Evolutionary conservation across 2,329 filamentous ascomycete genomes (phyloP), one percentile per base, ranked within the genome.

Genomic region (Neodidymelliopsis sp.): DNA sequence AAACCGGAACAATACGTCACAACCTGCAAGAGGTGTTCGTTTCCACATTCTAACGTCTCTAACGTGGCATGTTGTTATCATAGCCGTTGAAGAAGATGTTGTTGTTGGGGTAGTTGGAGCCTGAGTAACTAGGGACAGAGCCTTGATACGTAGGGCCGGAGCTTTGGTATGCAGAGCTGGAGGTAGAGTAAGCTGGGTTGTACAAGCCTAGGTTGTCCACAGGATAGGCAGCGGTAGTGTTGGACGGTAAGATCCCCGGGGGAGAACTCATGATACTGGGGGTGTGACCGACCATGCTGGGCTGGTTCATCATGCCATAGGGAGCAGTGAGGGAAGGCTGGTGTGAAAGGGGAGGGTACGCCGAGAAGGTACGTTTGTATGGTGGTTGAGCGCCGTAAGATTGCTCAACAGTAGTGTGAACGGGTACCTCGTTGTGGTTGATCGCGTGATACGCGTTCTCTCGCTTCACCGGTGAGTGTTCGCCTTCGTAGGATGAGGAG

Each of bases 231-330:
- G 47, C 19, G 9, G 29, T 18, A 4, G 29, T 30, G 15, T 50
- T 50, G 2, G 47, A 50, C 1, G 47, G 25, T n/a, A 50, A 25
- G 9, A 50, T 20, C 3, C 24, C 30, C 4, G 47, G 24, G n/a
- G n/a, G n/a, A 9, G 47, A 36, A 16, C 18, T 45, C 7, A 50
- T 29, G 12, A 50, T 40, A 15, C 19, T 44, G 16, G 35, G 23
- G n/a, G 33, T 39, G 15, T 50, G 40, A 12, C 40, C 40, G 16
- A 40, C 35, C 6, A 50, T 45, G 30, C 41, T 33, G 7, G 40
- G 22, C 1, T 45, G 40, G 16, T n/a, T 41, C 47, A 50, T 50
- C 47, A 50, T 50, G 41, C 16, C 36, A 30, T 45, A 50, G n/a
- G 47, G 47, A 9, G 29, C 16, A 6, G 30, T 11, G 13, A 50